Evolutionary conservation across 73 alveolate genomes (phyloP).

Genomic region (Uronychia setigera): DNA sequence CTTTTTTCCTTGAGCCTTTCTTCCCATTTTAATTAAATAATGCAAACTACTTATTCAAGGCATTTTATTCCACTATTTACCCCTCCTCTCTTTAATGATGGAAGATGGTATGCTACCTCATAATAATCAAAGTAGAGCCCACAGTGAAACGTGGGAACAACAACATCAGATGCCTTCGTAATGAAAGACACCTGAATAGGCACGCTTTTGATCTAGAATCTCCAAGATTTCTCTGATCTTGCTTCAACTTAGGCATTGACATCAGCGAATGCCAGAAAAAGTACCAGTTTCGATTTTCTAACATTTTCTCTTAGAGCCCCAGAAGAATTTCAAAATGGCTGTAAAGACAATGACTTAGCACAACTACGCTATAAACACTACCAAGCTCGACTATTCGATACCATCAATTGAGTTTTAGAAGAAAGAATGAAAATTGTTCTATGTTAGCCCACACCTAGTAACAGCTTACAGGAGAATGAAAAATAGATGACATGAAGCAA

Average conservation of each 20-base stretch:
- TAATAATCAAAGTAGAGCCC: no score
- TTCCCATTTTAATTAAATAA: constrained; percentile 56
- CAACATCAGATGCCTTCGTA: no score
- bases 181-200: no score
- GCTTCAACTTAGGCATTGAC: background rate
- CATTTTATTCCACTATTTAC: no score
- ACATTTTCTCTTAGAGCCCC: background rate
- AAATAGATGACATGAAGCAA: no score
- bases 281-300: no score
- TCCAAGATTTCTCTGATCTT: background rate
- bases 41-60: no score
- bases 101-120: no score
- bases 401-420: background rate
- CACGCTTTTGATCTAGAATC: background rate
- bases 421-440: background rate
- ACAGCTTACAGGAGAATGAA: no score
- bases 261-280: background rate
- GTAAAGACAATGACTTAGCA: background rate
- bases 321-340: background rate
- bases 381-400: background rate
- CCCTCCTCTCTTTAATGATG: no score
- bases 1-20: constrained; percentile 49
- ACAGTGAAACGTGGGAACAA: no score
- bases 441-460: no score
- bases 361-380: background rate